phyloP scores from a whole-genome alignment of 352 stramenopile genomes.

The Peronospora farinosa region DNA sequence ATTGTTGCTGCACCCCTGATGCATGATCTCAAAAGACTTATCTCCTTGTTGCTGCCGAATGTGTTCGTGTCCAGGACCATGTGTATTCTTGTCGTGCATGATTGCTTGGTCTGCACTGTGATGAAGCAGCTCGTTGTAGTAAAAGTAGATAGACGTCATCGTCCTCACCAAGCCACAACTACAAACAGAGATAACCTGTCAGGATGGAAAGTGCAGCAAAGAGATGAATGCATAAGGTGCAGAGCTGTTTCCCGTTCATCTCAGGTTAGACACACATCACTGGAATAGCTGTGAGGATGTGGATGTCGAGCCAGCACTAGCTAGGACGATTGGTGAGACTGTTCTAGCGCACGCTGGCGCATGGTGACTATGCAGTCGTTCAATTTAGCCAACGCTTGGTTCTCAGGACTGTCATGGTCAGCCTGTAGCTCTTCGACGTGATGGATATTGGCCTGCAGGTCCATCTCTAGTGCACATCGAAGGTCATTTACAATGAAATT shows the following conservation, averaged over 20 bases:
- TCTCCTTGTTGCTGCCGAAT: slow-evolving; percentile 5
- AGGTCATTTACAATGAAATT: slow-evolving; percentile 54
- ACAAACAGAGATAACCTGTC: neutral
- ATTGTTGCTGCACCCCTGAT: slow-evolving; percentile 1
- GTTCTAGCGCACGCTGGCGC: slow-evolving; percentile 30
- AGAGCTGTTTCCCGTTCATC: slow-evolving; percentile 6
- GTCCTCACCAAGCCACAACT: neutral
- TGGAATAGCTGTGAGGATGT: slow-evolving; percentile 8
- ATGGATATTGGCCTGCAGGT: slow-evolving; percentile 25
- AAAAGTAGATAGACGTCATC: slow-evolving; percentile 31
- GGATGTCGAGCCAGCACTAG: slow-evolving; percentile 9
- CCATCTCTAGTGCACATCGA: slow-evolving; percentile 36
- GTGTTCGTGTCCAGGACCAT: neutral
- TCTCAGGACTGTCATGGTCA: slow-evolving; percentile 21
- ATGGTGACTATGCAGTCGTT: slow-evolving; percentile 36
- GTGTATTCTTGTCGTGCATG: neutral
- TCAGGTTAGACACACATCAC: slow-evolving; percentile 3
- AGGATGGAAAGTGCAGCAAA: slow-evolving; percentile 9
- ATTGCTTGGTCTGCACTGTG: slow-evolving; percentile 20
- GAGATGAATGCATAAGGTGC: neutral
- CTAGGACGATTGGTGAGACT: slow-evolving; percentile 11
- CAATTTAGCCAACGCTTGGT: slow-evolving; percentile 44
- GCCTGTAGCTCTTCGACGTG: slow-evolving; percentile 29
- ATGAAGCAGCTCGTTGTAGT: slow-evolving; percentile 27
- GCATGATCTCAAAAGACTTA: neutral